These are phyloP conservation scores for Kodamaea anthophila DNA, from an alignment of 1,139 yeast species.

Conservation along the genomic window DNA sequence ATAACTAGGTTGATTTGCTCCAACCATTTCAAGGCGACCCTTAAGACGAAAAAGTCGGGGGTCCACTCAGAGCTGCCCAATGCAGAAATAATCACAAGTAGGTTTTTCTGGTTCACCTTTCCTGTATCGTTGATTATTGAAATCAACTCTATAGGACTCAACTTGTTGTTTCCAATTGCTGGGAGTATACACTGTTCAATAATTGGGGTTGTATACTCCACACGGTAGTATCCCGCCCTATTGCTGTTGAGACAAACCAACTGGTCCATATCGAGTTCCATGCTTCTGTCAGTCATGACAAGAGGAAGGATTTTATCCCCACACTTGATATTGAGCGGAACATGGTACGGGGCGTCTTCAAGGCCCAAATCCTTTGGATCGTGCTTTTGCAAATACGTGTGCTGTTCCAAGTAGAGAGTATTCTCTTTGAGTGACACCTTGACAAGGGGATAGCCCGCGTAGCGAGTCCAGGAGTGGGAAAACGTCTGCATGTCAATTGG, in stretches of 20 bases:
- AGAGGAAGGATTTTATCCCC: slow-evolving; percentile 29
- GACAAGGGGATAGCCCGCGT: slow-evolving; percentile 55
- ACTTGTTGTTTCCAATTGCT: slow-evolving; percentile 16
- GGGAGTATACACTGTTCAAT: slow-evolving; percentile 18
- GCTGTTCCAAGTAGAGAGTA: slow-evolving; percentile 43
- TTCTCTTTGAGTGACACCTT: slow-evolving; percentile 26
- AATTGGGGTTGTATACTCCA: slow-evolving; percentile 17
- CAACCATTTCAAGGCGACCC: slow-evolving; percentile 25
- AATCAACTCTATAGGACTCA: slow-evolving; percentile 25
- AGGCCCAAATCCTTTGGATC: slow-evolving; percentile 21
- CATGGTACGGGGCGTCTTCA: slow-evolving; percentile 43
- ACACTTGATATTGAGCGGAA: slow-evolving; percentile 42
- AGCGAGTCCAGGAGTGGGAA: slow-evolving; percentile 53
- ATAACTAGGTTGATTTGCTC: slow-evolving; percentile 26
- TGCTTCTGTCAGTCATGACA: slow-evolving; percentile 44
- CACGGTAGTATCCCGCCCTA: slow-evolving; percentile 43
- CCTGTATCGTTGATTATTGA: slow-evolving; percentile 35
- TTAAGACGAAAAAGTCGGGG: slow-evolving; percentile 22
- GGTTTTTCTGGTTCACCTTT: no score
- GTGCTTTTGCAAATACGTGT: slow-evolving; percentile 35
- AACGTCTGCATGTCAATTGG: slow-evolving; percentile 33
- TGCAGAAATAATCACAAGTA: no score
- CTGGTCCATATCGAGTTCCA: slow-evolving; percentile 26
- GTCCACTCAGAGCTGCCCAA: slow-evolving; percentile 18
- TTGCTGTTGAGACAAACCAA: slow-evolving; percentile 36